Conservation (phyloP, 257 asterid species). For the Ligustrum vulgare region DNA sequence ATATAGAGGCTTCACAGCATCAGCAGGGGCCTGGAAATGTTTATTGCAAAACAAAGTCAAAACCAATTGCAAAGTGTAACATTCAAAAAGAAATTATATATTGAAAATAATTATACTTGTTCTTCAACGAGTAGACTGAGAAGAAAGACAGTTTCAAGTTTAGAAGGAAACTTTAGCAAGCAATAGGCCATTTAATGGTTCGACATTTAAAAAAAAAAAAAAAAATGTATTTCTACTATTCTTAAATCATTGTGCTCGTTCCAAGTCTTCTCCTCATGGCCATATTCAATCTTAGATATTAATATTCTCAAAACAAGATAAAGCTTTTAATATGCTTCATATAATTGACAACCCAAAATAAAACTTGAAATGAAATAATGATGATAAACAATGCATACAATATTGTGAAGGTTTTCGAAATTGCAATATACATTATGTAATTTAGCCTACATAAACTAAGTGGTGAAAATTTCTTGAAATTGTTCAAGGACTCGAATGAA, state of each 20-base stretch:
- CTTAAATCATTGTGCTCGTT: not conserved
- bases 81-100: not conserved
- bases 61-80: not conserved
- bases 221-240: not conserved
- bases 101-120: not conserved
- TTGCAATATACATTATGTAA: not conserved
- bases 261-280: not conserved
- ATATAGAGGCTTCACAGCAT: conserved; percentile 77
- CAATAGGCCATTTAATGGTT: not conserved
- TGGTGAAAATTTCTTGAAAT: not conserved
- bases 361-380: not conserved
- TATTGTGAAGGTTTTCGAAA: not conserved
- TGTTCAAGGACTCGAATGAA: not conserved
- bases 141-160: not conserved
- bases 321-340: not conserved
- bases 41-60: conserved; percentile 22
- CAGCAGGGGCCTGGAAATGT: conserved; percentile 79
- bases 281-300: not conserved
- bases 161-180: not conserved
- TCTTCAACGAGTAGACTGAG: not conserved
- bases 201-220: not conserved
- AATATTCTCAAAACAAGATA: not conserved
- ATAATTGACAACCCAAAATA: not conserved
- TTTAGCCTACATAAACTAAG: not conserved
- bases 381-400: not conserved